Base-by-base conservation (phyloP, 805 yeast genomes). In the Candida chauliodis region DNA sequence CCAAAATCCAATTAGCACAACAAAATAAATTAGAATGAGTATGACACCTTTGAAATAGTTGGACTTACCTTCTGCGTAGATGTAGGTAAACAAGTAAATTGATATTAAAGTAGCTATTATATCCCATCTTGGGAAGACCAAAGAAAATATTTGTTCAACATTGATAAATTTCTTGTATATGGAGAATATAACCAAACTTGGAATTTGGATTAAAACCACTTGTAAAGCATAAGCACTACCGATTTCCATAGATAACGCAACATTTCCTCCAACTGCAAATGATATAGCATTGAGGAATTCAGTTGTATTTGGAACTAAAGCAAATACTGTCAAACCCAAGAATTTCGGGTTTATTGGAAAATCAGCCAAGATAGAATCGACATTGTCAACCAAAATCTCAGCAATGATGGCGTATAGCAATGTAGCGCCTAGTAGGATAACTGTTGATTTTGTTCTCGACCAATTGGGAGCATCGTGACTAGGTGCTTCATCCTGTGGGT, bases 391-490 rank as follows among this genome's bases (percentile, higher is more conserved):
- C 46, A 91, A 69, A 28, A 91, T 87, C 60, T 91, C 98, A 2
- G 98, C 99, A 51, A 93, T 90, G 22, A 88, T 63, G 0, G 99
- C 97, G 59, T 93, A 93, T 15, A 89, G 65, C 8, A 90, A 46
- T 0, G 99, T 93, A 1, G 98, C 91, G 3, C 83, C 76, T 6
- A 93, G 67, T 32, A 93, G 69, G 38, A 93, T 90, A 13, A 83
- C 75, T 0, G 95, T 76, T 2, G 96, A 85, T 60, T 89, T 91
- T 11, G 67, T 66, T 52, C 91, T 76, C 5, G 95, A 82, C 99
- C 99, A 93, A 56, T 93, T 93, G 32, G 99, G 98, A 0, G 97
- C 95, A 58, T 89, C 97, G 50, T 91, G 97, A 1, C 95, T 95
- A 4, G 84, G 83, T 7, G 33, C 16, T 33, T 30, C 41, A 6